phyloP scores from a whole-genome alignment of 2,329 filamentous ascomycete genomes.

The Malbranchea cinnamomea region DNA sequence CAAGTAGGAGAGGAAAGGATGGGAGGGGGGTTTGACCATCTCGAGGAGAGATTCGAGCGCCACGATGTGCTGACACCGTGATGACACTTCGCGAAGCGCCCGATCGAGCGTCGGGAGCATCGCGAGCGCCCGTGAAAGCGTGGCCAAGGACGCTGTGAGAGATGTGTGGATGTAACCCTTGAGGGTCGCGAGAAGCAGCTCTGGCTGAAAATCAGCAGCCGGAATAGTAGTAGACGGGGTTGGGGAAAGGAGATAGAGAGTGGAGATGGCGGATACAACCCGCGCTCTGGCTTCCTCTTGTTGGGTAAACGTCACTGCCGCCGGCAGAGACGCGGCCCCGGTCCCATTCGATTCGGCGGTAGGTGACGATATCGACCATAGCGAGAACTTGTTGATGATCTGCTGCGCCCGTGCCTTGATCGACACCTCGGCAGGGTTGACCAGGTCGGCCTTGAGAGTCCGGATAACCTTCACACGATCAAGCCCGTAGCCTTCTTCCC shows the following conservation, averaged over 20 bases:
- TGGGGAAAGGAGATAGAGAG: conserved; percentile 72
- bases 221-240: conserved; percentile 35
- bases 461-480: conserved; percentile 57
- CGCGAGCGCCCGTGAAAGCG: conserved; percentile 59
- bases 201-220: conserved; percentile 42
- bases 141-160: conserved; percentile 61
- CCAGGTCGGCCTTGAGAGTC: conserved; percentile 52
- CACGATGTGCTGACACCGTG: conserved; percentile 81
- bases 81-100: conserved; percentile 65
- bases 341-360: conserved; percentile 9
- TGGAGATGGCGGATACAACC: conserved; percentile 56
- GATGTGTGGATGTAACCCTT: conserved; percentile 71
- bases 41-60: conserved; percentile 67
- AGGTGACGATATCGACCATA: conserved; percentile 42
- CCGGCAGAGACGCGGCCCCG: conserved; percentile 7
- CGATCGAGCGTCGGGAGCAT: conserved; percentile 71
- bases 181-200: conserved; percentile 58
- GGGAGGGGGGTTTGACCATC: conserved; percentile 48
- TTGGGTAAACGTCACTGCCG: conserved; percentile 39
- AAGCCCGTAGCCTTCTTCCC: conserved; percentile 64
- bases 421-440: conserved; percentile 57
- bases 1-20: conserved; percentile 43
- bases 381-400: conserved; percentile 68
- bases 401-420: conserved; percentile 63
- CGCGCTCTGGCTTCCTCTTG: conserved; percentile 61